Evolutionary conservation across 2,329 filamentous ascomycete genomes (phyloP).

Genomic region (Clarireedia monteithiana): DNA sequence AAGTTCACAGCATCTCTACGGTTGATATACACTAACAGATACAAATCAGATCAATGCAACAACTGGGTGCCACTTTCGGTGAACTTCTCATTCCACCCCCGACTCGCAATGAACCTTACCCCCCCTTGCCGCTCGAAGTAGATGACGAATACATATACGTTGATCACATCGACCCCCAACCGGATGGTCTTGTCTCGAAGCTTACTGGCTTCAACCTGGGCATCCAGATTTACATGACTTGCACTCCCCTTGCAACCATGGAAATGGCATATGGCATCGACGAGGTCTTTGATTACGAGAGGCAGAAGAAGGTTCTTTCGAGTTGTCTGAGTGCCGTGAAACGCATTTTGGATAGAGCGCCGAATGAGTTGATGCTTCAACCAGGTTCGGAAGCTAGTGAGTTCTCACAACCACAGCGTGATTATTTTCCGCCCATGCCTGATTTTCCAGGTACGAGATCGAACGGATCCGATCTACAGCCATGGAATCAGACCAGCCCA

Average conservation of each 20-base stretch:
- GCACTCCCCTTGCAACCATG: conserved; percentile 69
- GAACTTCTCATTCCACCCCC: conserved; percentile 70
- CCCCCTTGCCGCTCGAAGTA: conserved; percentile 70
- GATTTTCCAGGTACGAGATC: conserved; percentile 31
- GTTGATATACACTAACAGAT: background rate
- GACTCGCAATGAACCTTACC: conserved; percentile 68
- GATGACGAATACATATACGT: conserved; percentile 76
- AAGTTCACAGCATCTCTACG: conserved; percentile 19
- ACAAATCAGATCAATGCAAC: conserved; percentile 58
- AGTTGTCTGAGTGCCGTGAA: conserved; percentile 66
- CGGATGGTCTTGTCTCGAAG: conserved; percentile 57
- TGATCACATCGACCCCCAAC: conserved; percentile 62
- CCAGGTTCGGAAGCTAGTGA: conserved; percentile 32
- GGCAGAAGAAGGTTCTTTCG: conserved; percentile 66
- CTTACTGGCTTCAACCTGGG: conserved; percentile 76
- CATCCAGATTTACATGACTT: conserved; percentile 70
- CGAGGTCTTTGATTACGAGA: conserved; percentile 65
- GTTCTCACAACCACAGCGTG: conserved; percentile 37
- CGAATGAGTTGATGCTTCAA: conserved; percentile 57
- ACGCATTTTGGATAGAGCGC: conserved; percentile 57
- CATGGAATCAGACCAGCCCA: conserved; percentile 7
- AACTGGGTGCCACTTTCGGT: conserved; percentile 63
- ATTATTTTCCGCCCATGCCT: conserved; percentile 41
- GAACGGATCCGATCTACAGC: conserved; percentile 26
- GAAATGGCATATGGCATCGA: conserved; percentile 77